Percentiles rank a stretch among this genome's conserved stretches.
Conservation (phyloP, 192 early-diverging fungal genomes). For the Umbelopsis sp. region DNA sequence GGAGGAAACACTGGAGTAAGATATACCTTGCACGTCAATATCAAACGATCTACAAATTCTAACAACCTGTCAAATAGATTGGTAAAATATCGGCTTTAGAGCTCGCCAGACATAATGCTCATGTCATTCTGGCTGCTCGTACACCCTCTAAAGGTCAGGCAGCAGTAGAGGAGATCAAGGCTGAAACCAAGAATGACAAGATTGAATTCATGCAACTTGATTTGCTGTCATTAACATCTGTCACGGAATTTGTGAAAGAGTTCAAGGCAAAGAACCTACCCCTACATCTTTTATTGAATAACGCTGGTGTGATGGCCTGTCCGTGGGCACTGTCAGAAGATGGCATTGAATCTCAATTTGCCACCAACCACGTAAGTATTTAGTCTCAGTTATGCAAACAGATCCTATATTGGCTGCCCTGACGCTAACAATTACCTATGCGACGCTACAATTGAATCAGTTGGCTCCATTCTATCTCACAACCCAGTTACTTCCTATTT, state of each 20-base stretch:
- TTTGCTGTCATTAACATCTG: slow-evolving; percentile 41
- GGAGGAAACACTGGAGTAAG: slow-evolving; percentile 50
- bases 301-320: slow-evolving; percentile 62
- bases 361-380: slow-evolving; percentile 49
- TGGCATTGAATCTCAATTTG: slow-evolving; percentile 63
- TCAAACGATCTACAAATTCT: too few relatives aligned
- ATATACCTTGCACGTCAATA: neutral
- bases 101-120: slow-evolving; percentile 33
- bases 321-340: slow-evolving; percentile 47
- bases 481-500: slow-evolving; percentile 24
- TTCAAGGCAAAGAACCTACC: slow-evolving; percentile 38
- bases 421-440: neutral
- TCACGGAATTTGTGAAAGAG: slow-evolving; percentile 36
- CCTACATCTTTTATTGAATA: slow-evolving; percentile 62
- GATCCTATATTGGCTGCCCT: too few relatives aligned
- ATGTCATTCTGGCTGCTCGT: slow-evolving; percentile 29
- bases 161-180: slow-evolving; percentile 29
- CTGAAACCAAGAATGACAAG: slow-evolving; percentile 23
- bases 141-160: slow-evolving; percentile 15
- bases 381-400: too few relatives aligned
- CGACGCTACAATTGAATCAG: neutral
- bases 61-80: slow-evolving; percentile 16
- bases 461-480: slow-evolving; percentile 43
- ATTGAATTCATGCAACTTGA: slow-evolving; percentile 35
- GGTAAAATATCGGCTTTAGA: slow-evolving; percentile 31